Evolutionary conservation across 345 rosid genomes (phyloP).

Genomic region (Gossypium arboreum): DNA sequence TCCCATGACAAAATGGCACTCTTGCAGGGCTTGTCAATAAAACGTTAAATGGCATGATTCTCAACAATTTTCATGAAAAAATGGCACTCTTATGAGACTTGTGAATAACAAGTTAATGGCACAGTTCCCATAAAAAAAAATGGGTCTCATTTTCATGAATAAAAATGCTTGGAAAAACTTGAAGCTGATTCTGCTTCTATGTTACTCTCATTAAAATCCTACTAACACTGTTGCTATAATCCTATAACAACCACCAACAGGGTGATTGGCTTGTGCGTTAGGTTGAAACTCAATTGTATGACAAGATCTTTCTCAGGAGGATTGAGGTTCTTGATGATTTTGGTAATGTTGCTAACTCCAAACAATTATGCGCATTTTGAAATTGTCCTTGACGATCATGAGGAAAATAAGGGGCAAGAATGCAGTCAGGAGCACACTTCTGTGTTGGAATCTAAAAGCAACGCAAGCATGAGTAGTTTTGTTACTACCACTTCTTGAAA

Average conservation of each 20-base stretch:
- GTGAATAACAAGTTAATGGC: too few species aligned
- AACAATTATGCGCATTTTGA: conserved; percentile 88
- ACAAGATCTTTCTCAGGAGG: conserved; percentile 72
- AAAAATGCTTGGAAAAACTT: too few species aligned
- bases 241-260: conserved; percentile 71
- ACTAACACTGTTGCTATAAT: conserved; percentile 55
- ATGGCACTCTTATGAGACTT: too few species aligned
- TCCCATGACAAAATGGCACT: too few species aligned
- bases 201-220: too few species aligned
- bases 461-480: conserved; percentile 58
- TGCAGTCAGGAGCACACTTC: conserved; percentile 88
- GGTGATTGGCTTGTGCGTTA: conserved; percentile 76
- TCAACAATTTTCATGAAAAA: too few species aligned
- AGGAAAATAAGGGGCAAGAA: conserved; percentile 95
- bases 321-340: conserved; percentile 61
- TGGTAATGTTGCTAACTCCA: conserved; percentile 85
- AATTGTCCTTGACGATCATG: conserved; percentile 74
- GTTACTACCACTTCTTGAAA: background rate
- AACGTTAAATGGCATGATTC: too few species aligned
- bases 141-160: too few species aligned
- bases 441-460: conserved; percentile 91
- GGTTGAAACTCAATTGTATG: conserved; percentile 73
- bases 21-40: too few species aligned
- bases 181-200: too few species aligned
- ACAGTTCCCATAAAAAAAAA: too few species aligned